Base-by-base conservation (phyloP, 2,329 filamentous ascomycete genomes). In the Fusarium sp. region DNA sequence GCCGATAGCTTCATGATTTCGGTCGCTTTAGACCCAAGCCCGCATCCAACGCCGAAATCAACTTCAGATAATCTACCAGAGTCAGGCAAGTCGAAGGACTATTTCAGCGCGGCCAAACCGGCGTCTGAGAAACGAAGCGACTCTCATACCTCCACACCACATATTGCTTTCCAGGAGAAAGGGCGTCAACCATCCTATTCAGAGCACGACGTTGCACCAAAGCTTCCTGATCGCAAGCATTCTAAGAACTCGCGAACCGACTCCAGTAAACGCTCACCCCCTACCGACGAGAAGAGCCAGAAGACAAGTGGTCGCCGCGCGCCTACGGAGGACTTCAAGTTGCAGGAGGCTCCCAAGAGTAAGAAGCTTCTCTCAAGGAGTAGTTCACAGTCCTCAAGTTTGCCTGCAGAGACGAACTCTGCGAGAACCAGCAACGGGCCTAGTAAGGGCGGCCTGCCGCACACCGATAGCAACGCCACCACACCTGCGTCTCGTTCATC, bases 121-220 rank as follows among this genome's bases (percentile, higher is more conserved):
- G 74, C 80, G 21, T 72, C 81, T 7, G 85, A 88, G 57, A 86
- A 82, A 73, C 85, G 84, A 52, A 78, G 77, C 21, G 87, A 87
- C 46, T 87, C 86, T 3, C 83, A 85, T 61, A 80, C 84, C 66
- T 88, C 90, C 5, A 94, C 93, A 21, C 94, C 94, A n/a, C 94
- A 97, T 78, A 97, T 97, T 76, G 93, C 94, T 27, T 97, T 94
- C 79, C 94, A 97, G 80, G 94, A 97, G 77, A 96, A 95, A 81
- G 89, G 90, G 4, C 89, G 93, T 5, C 79, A 82, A 51, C 37
- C 77, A 23, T 91, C 90, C 2, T 89, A 90, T 16, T 83, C 76
- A 27, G 76, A 89, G 29, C 85, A 89, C 35, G 87, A 87, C 41
- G 83, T 86, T 4, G 84, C 88, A 51, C 82, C 85, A 29, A 90